Evolutionary conservation across 179 eudicot species (phyloP).

Genomic region (Corrigiola litoralis): DNA sequence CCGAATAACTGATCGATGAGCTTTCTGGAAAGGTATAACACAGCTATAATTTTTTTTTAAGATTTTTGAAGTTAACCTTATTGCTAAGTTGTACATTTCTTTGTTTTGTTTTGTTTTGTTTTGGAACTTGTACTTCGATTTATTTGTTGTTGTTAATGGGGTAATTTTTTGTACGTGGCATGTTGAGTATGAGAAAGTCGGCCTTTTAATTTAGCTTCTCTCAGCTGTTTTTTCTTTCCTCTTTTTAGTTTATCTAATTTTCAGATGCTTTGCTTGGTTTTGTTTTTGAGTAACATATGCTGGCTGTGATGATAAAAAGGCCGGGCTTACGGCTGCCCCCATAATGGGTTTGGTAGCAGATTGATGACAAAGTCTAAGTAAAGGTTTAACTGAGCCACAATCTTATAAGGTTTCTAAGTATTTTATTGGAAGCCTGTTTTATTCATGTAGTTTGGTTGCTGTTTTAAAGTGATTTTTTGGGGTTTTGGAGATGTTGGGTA

Average conservation of each 20-base stretch:
- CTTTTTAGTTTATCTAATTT: neutral
- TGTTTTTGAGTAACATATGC: neutral
- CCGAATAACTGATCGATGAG: too few relatives aligned
- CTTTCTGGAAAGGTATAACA: too few relatives aligned
- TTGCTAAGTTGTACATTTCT: too few relatives aligned
- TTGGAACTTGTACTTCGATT: too few relatives aligned
- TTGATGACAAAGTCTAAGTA: neutral
- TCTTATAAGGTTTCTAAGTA: neutral
- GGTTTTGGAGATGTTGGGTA: neutral
- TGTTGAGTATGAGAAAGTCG: too few relatives aligned
- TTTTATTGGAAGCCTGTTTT: neutral
- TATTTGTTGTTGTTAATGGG: neutral
- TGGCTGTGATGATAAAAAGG: conserved; percentile 29
- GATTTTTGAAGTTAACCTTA: too few relatives aligned
- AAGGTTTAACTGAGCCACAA: conserved; percentile 3
- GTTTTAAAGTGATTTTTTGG: neutral
- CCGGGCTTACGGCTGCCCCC: conserved; percentile 27
- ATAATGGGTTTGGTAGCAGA: conserved; percentile 11
- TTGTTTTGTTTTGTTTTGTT: too few relatives aligned
- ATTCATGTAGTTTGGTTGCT: neutral
- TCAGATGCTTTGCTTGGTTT: neutral
- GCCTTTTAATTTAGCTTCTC: too few relatives aligned
- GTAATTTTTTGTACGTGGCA: too few relatives aligned
- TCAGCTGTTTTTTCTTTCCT: neutral
- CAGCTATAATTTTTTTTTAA: too few relatives aligned